Evolutionary conservation across 1,139 yeast species (phyloP), one percentile per base, ranked within the genome.

Genomic region (Candida neerlandica): DNA sequence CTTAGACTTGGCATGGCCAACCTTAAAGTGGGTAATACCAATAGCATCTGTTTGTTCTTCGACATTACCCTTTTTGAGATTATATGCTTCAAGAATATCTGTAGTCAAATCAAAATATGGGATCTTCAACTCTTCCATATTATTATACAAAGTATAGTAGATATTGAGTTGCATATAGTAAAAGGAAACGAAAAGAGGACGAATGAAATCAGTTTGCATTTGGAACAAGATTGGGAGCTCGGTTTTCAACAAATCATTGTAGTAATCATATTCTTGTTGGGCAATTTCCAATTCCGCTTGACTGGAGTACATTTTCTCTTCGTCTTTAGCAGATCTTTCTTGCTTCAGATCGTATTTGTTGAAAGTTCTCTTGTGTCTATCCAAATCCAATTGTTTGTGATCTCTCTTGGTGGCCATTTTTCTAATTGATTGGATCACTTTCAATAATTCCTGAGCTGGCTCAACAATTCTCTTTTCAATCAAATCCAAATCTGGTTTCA

Each of bases 121-220:
- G 57, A 94, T 94, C 73, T 94, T 91, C 87, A 92, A 85, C 66
- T 90, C 96, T 70, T 92, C 96, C 90, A 94, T 89, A 60, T 89
- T 81, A 62, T 80, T 86, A 75, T 89, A 92, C 55, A 94, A 75
- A 0, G 97, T 91, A 77, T 94, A 94, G 71, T 91, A 94, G 53
- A 94, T 90, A 75, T 94, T 94, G 73, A 94, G 81, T 73, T 94
- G 99, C 98, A 95, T 94, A 77, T 85, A 94, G 73, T 94, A 94
- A 69, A 94, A 86, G 52, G 95, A 86, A 59, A 92, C 96, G 72
- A 94, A 95, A 62, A 94, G 75, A 11, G 99, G 99, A 63, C 84
- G 85, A 65, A 94, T 92, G 66, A 94, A 90, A 60, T 91, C 96
- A 9, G 91, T 88, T 70, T 94, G 97, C 71, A 94, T 78, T 60